Conservation (phyloP, 352 stramenopile species). For the Globisporangium recalcitrans region DNA sequence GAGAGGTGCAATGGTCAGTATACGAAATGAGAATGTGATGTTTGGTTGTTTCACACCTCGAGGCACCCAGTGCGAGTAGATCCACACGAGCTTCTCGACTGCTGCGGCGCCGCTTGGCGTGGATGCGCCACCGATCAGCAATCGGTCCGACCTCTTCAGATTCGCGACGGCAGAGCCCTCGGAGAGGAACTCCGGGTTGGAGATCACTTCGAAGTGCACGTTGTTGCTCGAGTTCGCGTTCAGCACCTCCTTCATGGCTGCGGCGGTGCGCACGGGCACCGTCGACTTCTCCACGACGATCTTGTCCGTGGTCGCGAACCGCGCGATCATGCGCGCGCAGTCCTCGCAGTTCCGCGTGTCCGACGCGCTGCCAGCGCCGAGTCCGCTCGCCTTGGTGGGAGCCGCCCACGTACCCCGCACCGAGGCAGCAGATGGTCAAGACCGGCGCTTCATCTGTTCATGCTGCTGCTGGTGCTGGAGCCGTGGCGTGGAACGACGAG, state of each 20-base stretch:
- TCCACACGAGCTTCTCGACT: conserved; percentile 89
- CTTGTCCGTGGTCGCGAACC: conserved; percentile 92
- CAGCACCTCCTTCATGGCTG: conserved; percentile 95
- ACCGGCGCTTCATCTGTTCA: conserved; percentile 27
- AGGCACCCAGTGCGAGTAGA: conserved; percentile 98
- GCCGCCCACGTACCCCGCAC: conserved; percentile 97
- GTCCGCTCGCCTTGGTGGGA: conserved; percentile 97
- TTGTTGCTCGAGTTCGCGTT: conserved; percentile 89
- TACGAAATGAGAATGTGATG: too few relatives aligned
- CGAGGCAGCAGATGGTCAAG: conserved; percentile 95
- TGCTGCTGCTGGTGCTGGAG: conserved; percentile 15
- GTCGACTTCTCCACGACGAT: conserved; percentile 99
- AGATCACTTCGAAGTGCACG: conserved; percentile 95
- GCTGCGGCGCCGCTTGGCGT: conserved; percentile 83
- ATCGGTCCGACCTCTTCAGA: conserved; percentile 92
- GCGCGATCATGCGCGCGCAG: conserved; percentile 97
- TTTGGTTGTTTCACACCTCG: conserved; percentile 23
- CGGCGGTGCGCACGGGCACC: conserved; percentile 97
- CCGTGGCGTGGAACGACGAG: background rate
- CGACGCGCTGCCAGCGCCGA: conserved; percentile 95
- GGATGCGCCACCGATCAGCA: conserved; percentile 97
- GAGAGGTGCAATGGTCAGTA: background rate
- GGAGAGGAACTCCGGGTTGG: conserved; percentile 99
- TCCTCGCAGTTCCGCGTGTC: conserved; percentile 99
- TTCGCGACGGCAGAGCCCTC: conserved; percentile 98